Percentiles rank a stretch among this genome's conserved stretches.
phyloP scores from a whole-genome alignment of 108 stramenopile genomes.

The Parmales sp. region DNA sequence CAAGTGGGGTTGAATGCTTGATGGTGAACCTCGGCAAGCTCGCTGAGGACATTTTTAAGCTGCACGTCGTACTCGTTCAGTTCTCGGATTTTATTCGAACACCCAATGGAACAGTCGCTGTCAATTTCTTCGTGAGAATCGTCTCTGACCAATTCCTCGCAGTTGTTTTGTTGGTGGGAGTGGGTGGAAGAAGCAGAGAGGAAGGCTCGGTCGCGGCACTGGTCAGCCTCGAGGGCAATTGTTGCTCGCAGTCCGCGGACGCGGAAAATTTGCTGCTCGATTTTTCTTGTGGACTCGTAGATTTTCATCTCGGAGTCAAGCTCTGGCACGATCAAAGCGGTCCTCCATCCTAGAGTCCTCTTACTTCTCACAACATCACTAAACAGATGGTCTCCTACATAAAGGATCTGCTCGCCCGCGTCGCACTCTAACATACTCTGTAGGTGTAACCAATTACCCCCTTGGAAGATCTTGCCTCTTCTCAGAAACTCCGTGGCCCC shows the following conservation, averaged over 20 bases:
- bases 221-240: constrained; percentile 45
- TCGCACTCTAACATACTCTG: constrained; percentile 69
- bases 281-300: constrained; percentile 35
- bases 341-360: constrained; percentile 91
- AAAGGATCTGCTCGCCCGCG: constrained; percentile 85
- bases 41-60: constrained; percentile 47
- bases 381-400: constrained; percentile 95
- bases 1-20: constrained; percentile 62
- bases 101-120: constrained; percentile 3
- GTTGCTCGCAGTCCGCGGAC: constrained; percentile 45
- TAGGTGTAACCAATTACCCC: constrained; percentile 87
- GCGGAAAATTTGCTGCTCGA: constrained; percentile 41
- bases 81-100: constrained; percentile 27
- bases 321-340: constrained; percentile 78
- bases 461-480: constrained; percentile 81
- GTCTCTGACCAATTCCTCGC: constrained; percentile 3
- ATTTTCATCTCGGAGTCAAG: constrained; percentile 67
- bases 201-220: not conserved
- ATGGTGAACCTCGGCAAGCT: constrained; percentile 50
- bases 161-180: not conserved
- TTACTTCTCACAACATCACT: constrained; percentile 80
- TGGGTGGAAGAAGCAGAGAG: not conserved
- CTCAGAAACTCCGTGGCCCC: constrained; percentile 65
- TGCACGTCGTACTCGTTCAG: constrained; percentile 56
- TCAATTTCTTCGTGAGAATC: constrained; percentile 12